Conservation (phyloP, 202 grass and related monocot genomes). For the Panicum hallii region DNA sequence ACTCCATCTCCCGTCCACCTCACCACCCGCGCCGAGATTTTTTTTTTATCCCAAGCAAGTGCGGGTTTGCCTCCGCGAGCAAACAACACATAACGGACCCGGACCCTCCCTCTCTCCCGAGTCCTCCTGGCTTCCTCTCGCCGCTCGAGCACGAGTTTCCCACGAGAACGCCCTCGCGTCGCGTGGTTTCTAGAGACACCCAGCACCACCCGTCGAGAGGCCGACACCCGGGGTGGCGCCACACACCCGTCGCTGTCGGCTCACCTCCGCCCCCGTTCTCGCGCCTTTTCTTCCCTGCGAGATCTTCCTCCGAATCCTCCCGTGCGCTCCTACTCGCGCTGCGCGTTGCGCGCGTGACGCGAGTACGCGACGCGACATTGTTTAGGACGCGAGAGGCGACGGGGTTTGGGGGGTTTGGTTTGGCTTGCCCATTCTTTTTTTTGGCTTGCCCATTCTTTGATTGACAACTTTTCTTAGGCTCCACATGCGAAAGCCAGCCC, state of each 20-base stretch:
- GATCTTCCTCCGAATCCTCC: too few relatives aligned
- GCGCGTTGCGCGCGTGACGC: neutral
- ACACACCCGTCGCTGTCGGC: slow-evolving; percentile 21
- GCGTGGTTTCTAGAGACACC: slow-evolving; percentile 30
- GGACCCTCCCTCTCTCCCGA: too few relatives aligned
- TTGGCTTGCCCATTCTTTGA: neutral
- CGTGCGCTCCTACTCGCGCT: too few relatives aligned
- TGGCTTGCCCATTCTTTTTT: neutral
- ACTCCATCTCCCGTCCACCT: slow-evolving; percentile 54
- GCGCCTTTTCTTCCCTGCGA: neutral
- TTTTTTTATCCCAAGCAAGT: neutral
- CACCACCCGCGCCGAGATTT: neutral
- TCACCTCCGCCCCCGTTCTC: neutral
- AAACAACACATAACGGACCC: slow-evolving; percentile 7
- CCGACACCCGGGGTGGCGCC: slow-evolving; percentile 12
- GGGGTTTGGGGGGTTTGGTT: neutral
- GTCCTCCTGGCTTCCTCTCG: neutral
- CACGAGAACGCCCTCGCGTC: neutral
- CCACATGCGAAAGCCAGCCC: neutral
- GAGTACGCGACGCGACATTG: neutral
- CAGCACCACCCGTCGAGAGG: neutral
- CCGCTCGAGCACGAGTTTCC: neutral
- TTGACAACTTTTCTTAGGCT: neutral
- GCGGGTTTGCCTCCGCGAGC: neutral
- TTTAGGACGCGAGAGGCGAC: neutral